Evolutionary conservation across 2,329 filamentous ascomycete genomes (phyloP).

Genomic region (Penicillium sp.): DNA sequence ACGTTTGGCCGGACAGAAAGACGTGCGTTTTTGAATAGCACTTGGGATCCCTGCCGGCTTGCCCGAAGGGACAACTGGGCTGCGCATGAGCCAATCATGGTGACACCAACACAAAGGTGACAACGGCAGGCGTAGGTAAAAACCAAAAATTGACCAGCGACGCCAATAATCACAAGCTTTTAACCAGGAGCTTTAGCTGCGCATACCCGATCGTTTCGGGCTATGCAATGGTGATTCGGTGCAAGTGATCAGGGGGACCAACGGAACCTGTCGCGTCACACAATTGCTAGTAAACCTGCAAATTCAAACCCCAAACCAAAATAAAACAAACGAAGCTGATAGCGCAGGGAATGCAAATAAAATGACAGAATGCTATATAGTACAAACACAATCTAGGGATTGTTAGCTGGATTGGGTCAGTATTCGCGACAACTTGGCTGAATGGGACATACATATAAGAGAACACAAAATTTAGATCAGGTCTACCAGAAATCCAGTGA

Average conservation of each 20-base stretch:
- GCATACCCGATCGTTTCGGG: background rate
- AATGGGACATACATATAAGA: background rate
- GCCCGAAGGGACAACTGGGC: conserved; percentile 10
- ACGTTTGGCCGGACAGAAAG: conserved; percentile 2
- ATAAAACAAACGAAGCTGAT: background rate
- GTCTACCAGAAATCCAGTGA: background rate
- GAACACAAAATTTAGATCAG: background rate
- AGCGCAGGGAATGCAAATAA: background rate
- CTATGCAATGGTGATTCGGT: background rate
- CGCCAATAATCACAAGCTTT: background rate
- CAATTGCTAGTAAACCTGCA: background rate
- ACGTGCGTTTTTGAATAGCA: background rate
- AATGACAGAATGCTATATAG: conserved; percentile 5
- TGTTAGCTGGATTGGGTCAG: conserved; percentile 7
- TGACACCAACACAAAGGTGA: conserved; percentile 8
- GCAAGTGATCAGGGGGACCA: background rate
- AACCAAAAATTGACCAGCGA: background rate
- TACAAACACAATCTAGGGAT: conserved; percentile 7
- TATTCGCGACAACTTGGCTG: background rate
- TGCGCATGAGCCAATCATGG: conserved; percentile 15
- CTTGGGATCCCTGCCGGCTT: conserved; percentile 1
- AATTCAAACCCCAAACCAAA: background rate
- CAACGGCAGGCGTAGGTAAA: background rate
- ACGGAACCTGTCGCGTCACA: background rate
- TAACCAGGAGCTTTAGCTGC: background rate